Base-by-base conservation (phyloP, 2,329 filamentous ascomycete genomes). In the Didymella keratinophila region DNA sequence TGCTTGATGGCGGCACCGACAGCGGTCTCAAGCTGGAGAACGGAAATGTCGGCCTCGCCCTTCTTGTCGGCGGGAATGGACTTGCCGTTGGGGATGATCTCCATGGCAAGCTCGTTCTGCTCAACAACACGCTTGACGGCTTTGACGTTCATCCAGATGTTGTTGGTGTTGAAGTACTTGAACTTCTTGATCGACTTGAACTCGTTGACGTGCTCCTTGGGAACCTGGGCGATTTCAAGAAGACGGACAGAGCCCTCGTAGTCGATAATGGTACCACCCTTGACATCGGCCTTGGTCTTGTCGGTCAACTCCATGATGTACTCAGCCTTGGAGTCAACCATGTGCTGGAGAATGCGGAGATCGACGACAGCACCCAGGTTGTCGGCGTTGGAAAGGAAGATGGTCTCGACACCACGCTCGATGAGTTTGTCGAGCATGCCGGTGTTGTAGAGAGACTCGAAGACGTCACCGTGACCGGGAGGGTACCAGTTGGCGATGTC, bases 101-200 rank as follows among this genome's bases (percentile, higher is more conserved):
- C 95, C 91, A 99, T 96, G 82, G 93, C 91, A 53, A 99, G 89
- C 84, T 98, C 94, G 79, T 97, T 92, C 80, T 96, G 93, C 87
- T 98, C 95, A 8, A 99, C 95, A 53, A 99, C 93, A 61, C 95
- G 93, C 90, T 98, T 98, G 82, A 99, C 91, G 70, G 95, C 95
- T 78, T 92, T 89, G 72, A 97, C 86, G 84, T 97, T 97, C 86
- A 99, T 91, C 95, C 95, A 99, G 82, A 99, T 97, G 87, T 99
- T 99, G 91, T 99, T 99, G 81, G 95, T 99, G 88, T 99, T 99
- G 90, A 99, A 99, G 89, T 99, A 99, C 87, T 96, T 97, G 90
- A 99, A 99, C 87, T 99, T 99, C 90, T 99, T 99, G 86, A 99
- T 99, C 47, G 93, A 97, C 89, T 99, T 99, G 92, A 99, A 99